Evolutionary conservation across 768 basidiomycete species (phyloP).

Genomic region (Suillus brevipes): DNA sequence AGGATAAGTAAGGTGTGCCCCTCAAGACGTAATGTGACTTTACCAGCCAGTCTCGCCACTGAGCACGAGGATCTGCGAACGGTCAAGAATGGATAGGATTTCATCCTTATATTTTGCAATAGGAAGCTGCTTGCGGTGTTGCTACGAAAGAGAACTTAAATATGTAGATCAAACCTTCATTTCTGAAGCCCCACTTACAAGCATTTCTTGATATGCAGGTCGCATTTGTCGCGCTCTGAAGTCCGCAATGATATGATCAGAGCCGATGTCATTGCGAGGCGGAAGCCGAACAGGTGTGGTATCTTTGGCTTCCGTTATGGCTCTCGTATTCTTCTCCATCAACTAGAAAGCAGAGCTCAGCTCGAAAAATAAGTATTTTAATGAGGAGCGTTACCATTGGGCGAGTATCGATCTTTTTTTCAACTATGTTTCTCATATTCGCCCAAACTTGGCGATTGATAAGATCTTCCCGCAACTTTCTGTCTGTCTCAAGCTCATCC

Average conservation of each 20-base stretch:
- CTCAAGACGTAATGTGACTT: slow-evolving; percentile 40
- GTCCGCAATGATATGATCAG: slow-evolving; percentile 55
- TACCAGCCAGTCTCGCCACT: slow-evolving; percentile 82
- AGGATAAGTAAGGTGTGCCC: slow-evolving; percentile 16
- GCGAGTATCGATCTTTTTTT: slow-evolving; percentile 50
- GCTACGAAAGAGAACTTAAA: slow-evolving; percentile 38
- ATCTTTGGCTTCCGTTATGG: slow-evolving; percentile 18
- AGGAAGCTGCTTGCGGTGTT: slow-evolving; percentile 75
- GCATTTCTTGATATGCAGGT: slow-evolving; percentile 81
- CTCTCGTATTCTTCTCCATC: slow-evolving; percentile 22
- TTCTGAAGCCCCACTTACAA: slow-evolving; percentile 50
- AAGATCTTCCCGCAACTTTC: slow-evolving; percentile 60
- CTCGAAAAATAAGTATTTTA: neutral
- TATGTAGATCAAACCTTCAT: neutral
- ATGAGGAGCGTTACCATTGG: slow-evolving; percentile 40
- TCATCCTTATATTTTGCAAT: slow-evolving; percentile 80
- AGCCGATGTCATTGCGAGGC: slow-evolving; percentile 20
- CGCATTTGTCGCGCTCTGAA: slow-evolving; percentile 65
- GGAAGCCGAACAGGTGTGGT: slow-evolving; percentile 3
- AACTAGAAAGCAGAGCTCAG: slow-evolving; percentile 17
- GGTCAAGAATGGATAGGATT: slow-evolving; percentile 69
- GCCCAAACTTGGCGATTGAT: slow-evolving; percentile 73
- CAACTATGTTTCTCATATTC: slow-evolving; percentile 62
- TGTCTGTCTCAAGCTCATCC: slow-evolving; percentile 76
- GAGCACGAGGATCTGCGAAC: slow-evolving; percentile 82